These are phyloP conservation scores for Gnomoniopsis smithogilvyi DNA, from an alignment of 2,329 filamentous ascomycete species.

Conservation along the genomic window DNA sequence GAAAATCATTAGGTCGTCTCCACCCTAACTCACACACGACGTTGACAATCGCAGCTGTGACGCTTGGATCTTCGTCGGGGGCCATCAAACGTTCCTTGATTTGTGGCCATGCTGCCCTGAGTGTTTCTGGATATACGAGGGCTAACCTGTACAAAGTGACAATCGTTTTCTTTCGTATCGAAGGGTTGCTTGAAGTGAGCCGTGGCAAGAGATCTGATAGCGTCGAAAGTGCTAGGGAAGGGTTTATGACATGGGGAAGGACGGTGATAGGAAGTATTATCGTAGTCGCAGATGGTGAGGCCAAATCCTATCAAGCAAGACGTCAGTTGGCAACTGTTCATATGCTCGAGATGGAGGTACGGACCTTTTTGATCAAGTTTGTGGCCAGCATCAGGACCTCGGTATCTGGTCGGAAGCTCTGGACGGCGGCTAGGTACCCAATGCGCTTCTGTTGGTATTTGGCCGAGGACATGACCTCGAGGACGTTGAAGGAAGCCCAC, in stretches of 20 bases:
- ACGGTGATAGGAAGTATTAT: constrained; percentile 85
- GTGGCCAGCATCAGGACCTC: constrained; percentile 97
- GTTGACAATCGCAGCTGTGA: constrained; percentile 94
- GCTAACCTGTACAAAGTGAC: constrained; percentile 92
- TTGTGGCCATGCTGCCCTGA: constrained; percentile 92
- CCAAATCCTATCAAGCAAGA: constrained; percentile 61
- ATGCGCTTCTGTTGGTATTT: constrained; percentile 96
- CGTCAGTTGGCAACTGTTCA: background rate
- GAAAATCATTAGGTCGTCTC: constrained; percentile 88
- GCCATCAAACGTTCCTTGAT: constrained; percentile 94
- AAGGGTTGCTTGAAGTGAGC: constrained; percentile 78
- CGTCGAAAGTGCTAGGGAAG: constrained; percentile 85
- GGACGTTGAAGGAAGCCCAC: constrained; percentile 96
- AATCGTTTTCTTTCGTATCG: constrained; percentile 91
- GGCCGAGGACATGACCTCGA: constrained; percentile 96
- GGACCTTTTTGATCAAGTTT: constrained; percentile 89
- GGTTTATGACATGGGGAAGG: constrained; percentile 91
- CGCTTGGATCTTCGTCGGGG: constrained; percentile 82
- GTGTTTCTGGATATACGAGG: constrained; percentile 91
- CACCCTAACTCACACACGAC: constrained; percentile 95
- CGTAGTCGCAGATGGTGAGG: constrained; percentile 66
- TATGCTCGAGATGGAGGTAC: background rate
- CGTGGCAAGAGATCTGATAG: constrained; percentile 83
- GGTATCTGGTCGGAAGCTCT: constrained; percentile 93
- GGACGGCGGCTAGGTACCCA: constrained; percentile 90